Percentiles rank a stretch among this genome's conserved stretches.
Evolutionary conservation across 2,329 filamentous ascomycete species (phyloP).

Genomic region (Catunica adiposa): DNA sequence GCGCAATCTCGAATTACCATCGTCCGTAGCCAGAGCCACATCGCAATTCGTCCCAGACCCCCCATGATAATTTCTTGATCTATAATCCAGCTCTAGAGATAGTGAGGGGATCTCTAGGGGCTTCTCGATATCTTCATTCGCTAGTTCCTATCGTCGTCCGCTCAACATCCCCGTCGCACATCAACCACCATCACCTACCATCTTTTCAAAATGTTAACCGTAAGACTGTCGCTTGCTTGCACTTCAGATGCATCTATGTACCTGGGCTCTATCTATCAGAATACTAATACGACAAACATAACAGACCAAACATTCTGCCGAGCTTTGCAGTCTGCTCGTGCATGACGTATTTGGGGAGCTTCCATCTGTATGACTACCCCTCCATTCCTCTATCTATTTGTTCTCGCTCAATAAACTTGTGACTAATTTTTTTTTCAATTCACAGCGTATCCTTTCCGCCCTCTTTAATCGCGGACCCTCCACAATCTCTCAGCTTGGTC

Average conservation of each 20-base stretch:
- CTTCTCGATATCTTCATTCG: slow-evolving; percentile 26
- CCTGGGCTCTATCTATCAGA: slow-evolving; percentile 20
- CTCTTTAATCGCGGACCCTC: slow-evolving; percentile 68
- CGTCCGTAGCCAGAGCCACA: neutral
- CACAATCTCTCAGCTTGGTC: slow-evolving; percentile 49
- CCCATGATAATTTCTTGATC: slow-evolving; percentile 54
- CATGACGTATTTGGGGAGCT: slow-evolving; percentile 84
- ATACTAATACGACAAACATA: neutral
- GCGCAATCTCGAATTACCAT: neutral
- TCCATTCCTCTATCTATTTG: slow-evolving; percentile 3
- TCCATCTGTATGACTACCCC: slow-evolving; percentile 52
- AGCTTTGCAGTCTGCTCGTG: slow-evolving; percentile 81
- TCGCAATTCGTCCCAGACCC: slow-evolving; percentile 17
- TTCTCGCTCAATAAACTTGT: slow-evolving; percentile 14
- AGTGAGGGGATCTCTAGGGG: slow-evolving; percentile 62
- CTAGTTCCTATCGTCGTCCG: neutral
- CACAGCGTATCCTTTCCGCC: slow-evolving; percentile 65
- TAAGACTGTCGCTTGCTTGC: no score
- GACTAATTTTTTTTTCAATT: slow-evolving; percentile 2
- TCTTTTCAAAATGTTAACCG: no score
- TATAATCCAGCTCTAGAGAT: slow-evolving; percentile 56
- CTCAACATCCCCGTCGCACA: neutral
- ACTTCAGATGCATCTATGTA: neutral
- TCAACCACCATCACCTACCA: neutral
- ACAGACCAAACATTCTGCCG: slow-evolving; percentile 56